Conservation (phyloP, 495 filamentous ascomycete genomes). For the Trichoderma parareesei region DNA sequence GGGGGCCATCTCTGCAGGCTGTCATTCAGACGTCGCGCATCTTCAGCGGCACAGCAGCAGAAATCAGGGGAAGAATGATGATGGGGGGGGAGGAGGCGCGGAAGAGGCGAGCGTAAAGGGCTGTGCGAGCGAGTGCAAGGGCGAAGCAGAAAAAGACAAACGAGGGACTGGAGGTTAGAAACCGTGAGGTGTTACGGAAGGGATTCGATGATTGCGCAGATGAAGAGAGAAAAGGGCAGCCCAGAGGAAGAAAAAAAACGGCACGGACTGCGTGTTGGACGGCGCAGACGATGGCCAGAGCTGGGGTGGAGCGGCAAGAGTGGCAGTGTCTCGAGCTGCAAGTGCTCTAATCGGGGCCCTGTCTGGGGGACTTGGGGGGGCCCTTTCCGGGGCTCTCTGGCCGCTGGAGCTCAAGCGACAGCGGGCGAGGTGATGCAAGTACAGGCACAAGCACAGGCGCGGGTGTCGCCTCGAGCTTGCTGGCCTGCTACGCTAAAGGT, state of each 20-base stretch:
- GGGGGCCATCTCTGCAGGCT: constrained; percentile 9
- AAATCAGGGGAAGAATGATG: neutral
- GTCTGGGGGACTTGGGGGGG: no score
- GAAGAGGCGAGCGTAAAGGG: neutral
- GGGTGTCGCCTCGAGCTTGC: neutral
- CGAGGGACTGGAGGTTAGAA: constrained; percentile 7
- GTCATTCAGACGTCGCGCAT: constrained; percentile 7
- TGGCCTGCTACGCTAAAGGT: no score
- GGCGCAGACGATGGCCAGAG: constrained; percentile 7
- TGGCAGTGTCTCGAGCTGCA: neutral
- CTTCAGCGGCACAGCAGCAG: neutral
- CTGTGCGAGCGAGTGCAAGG: neutral
- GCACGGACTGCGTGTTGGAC: neutral
- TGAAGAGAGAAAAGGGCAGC: neutral
- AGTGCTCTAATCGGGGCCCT: no score
- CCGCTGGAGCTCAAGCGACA: no score
- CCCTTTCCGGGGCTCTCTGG: no score
- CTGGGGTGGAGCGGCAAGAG: constrained; percentile 7
- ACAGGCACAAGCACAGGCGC: neutral
- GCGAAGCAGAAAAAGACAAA: neutral
- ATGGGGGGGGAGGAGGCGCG: no score
- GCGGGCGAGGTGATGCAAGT: no score
- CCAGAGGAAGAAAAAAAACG: neutral
- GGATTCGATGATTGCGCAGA: neutral
- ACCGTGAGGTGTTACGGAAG: neutral